Conservation (phyloP, 345 rosid genomes). For the Psidium guajava region DNA sequence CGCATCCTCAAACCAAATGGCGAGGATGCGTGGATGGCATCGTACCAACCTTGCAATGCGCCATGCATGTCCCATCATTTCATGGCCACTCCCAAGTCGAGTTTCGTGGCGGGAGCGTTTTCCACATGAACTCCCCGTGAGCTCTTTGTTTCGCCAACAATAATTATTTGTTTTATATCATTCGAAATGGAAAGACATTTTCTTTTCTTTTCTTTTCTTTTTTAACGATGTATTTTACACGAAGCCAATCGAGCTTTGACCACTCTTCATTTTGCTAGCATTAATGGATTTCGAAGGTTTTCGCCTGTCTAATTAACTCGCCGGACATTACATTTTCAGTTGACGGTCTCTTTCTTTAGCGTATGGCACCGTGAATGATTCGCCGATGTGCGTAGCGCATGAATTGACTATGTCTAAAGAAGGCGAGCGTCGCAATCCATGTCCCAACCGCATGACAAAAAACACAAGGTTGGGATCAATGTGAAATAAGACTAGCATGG, state of each 20-base stretch:
- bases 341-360: background rate
- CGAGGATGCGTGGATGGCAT: background rate
- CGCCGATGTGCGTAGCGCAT: rapidly evolving
- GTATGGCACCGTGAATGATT: background rate
- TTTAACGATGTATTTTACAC: background rate
- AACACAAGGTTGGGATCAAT: background rate
- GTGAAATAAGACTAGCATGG: background rate
- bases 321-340: background rate
- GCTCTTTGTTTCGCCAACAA: no score
- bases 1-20: background rate
- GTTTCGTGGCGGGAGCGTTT: background rate
- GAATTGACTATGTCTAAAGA: background rate
- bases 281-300: background rate
- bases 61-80: background rate
- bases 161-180: no score
- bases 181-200: background rate
- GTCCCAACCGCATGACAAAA: background rate
- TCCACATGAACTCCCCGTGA: background rate
- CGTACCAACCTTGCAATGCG: background rate
- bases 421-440: background rate
- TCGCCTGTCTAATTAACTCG: background rate
- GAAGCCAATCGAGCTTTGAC: no score
- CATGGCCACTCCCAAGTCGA: background rate
- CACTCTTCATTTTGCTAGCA: background rate
- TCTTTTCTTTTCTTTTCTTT: no score